These are phyloP conservation scores for Acanthochlamys bracteata DNA, from an alignment of 106 monocot species.

Conservation along the genomic window DNA sequence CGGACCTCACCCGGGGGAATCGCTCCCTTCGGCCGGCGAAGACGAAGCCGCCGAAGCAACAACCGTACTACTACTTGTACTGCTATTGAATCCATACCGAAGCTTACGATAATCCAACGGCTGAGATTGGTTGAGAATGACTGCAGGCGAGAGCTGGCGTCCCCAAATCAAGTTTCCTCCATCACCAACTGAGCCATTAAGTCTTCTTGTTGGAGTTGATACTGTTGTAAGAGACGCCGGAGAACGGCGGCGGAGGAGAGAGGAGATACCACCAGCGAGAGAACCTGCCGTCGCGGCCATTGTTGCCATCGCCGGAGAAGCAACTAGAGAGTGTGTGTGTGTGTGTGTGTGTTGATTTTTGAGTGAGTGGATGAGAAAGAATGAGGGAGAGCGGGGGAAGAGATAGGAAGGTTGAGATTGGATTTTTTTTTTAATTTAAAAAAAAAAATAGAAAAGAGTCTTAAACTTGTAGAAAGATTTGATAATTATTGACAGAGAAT, in stretches of 20 bases:
- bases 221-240: not conserved
- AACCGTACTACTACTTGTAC: not conserved
- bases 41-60: constrained; percentile 32
- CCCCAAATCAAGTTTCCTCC: constrained; percentile 47
- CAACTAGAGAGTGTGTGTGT: no score
- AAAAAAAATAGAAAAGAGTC: no score
- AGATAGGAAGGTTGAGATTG: no score
- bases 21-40: constrained; percentile 65
- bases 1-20: constrained; percentile 98
- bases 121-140: constrained; percentile 19
- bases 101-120: not conserved
- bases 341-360: no score
- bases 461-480: no score
- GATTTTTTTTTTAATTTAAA: no score
- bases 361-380: no score
- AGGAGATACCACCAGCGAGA: constrained; percentile 38
- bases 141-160: constrained; percentile 44
- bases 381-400: no score
- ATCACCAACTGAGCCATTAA: constrained; percentile 19
- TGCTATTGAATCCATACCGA: constrained; percentile 5
- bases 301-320: no score
- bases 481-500: no score
- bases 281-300: constrained; percentile 26
- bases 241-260: constrained; percentile 34
- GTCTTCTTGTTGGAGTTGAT: not conserved